Evolutionary conservation across 441 rosid species (phyloP).

Genomic region (Gossypium davidsonii): DNA sequence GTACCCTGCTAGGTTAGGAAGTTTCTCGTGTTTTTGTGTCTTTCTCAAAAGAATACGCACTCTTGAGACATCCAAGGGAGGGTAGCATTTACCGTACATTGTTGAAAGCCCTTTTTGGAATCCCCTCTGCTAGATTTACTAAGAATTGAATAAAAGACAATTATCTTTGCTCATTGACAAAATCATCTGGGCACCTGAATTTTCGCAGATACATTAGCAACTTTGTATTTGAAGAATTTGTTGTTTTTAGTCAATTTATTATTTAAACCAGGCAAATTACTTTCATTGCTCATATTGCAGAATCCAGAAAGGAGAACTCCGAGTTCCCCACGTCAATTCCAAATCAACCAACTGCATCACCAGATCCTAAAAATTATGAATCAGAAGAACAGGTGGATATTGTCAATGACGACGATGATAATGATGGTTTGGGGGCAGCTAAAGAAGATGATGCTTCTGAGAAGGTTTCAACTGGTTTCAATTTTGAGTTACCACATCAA

Average conservation of each 20-base stretch:
- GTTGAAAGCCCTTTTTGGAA: background rate
- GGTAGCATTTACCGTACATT: background rate
- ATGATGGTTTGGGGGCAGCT: conserved; percentile 12
- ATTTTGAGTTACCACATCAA: conserved; percentile 48
- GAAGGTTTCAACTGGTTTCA: conserved; percentile 32
- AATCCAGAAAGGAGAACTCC: background rate
- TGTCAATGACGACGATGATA: conserved; percentile 27
- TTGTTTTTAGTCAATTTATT: background rate
- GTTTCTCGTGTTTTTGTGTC: background rate
- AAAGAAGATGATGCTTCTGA: conserved; percentile 17
- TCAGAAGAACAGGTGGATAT: conserved; percentile 44
- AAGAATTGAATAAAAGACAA: background rate
- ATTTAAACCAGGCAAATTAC: background rate
- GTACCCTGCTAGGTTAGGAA: background rate
- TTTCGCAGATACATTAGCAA: background rate
- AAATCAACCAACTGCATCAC: conserved; percentile 18
- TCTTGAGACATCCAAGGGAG: too few species aligned
- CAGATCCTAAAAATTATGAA: conserved; percentile 28
- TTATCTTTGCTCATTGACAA: background rate
- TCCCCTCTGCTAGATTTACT: background rate
- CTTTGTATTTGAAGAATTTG: background rate
- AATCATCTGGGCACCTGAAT: background rate
- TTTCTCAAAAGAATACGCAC: background rate
- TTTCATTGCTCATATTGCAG: background rate
- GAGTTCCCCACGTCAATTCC: conserved; percentile 9